A percentile compares a stretch with the other conserved stretches of the same genome.
phyloP scores from a whole-genome alignment of 345 rosid species.

The Syzygium jambos region DNA sequence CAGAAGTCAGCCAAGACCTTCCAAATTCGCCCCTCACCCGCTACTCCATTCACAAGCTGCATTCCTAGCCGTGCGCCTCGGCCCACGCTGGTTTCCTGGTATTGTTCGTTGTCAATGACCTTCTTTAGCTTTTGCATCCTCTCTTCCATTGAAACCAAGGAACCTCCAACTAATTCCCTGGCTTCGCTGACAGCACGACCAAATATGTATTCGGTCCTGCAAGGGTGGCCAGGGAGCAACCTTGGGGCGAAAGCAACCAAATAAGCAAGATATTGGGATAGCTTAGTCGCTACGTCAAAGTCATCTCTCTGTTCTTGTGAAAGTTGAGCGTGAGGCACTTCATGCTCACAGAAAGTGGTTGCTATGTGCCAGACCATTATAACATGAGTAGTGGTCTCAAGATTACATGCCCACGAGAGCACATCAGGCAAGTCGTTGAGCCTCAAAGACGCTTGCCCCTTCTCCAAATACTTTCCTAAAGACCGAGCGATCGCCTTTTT shows the following conservation, averaged over 20 bases:
- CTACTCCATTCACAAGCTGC: rapidly evolving
- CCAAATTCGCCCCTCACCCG: rapidly evolving
- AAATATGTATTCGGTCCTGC: not conserved
- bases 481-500: not conserved
- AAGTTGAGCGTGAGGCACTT: rapidly evolving
- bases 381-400: not conserved
- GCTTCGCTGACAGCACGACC: not conserved
- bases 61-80: rapidly evolving
- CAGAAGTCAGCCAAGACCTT: not conserved
- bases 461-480: not conserved
- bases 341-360: not conserved
- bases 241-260: not conserved
- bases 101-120: rapidly evolving
- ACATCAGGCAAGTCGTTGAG: rapidly evolving
- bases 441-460: not conserved
- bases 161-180: not conserved
- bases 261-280: not conserved
- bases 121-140: not conserved
- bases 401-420: not conserved
- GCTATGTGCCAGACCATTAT: slow-evolving; percentile 2
- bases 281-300: not conserved
- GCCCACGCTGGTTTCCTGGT: not conserved
- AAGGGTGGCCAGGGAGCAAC: not conserved
- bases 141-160: not conserved
- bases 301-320: not conserved